A percentile compares a stretch with the other conserved stretches of the same genome.
phyloP scores from a whole-genome alignment of 768 basidiomycete species.

The Rossbeevera mucosa region DNA sequence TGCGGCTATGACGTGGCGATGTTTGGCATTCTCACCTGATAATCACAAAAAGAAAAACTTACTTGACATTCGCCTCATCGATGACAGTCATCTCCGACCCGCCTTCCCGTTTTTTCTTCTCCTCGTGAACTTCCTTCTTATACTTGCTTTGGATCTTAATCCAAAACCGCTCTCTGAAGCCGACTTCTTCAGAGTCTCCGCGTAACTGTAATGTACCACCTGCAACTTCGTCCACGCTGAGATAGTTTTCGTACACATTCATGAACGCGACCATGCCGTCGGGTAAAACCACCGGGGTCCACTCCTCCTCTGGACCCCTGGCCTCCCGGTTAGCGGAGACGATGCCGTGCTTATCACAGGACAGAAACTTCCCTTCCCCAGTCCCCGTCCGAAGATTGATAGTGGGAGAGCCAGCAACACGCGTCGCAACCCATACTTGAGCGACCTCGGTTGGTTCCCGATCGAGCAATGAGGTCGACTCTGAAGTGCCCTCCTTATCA shows the following conservation, averaged over 20 bases:
- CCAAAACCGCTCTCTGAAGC: slow-evolving; percentile 83
- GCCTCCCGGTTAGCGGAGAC: slow-evolving; percentile 85
- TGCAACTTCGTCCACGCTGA: slow-evolving; percentile 80
- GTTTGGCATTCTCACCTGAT: neutral
- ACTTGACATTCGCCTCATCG: slow-evolving; percentile 77
- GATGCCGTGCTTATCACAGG: slow-evolving; percentile 80
- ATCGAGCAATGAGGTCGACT: slow-evolving; percentile 48
- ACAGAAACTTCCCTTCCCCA: slow-evolving; percentile 89
- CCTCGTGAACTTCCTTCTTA: slow-evolving; percentile 76
- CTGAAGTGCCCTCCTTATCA: slow-evolving; percentile 54
- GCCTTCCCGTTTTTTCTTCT: slow-evolving; percentile 66
- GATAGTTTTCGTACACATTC: slow-evolving; percentile 87
- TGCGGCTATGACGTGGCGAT: slow-evolving; percentile 41
- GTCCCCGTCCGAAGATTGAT: slow-evolving; percentile 83
- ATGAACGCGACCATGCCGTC: slow-evolving; percentile 86
- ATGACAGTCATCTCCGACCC: slow-evolving; percentile 47
- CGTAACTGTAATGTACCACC: slow-evolving; percentile 74
- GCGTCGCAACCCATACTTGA: slow-evolving; percentile 90
- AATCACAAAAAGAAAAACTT: slow-evolving; percentile 29
- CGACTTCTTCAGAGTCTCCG: slow-evolving; percentile 82
- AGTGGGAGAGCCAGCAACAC: slow-evolving; percentile 77
- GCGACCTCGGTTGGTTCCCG: slow-evolving; percentile 75
- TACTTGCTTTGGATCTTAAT: slow-evolving; percentile 88
- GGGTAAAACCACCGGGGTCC: slow-evolving; percentile 77
- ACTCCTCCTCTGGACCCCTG: slow-evolving; percentile 90